These are phyloP conservation scores for Somion occarium DNA, from an alignment of 1,284 basidiomycete species.

Conservation along the genomic window DNA sequence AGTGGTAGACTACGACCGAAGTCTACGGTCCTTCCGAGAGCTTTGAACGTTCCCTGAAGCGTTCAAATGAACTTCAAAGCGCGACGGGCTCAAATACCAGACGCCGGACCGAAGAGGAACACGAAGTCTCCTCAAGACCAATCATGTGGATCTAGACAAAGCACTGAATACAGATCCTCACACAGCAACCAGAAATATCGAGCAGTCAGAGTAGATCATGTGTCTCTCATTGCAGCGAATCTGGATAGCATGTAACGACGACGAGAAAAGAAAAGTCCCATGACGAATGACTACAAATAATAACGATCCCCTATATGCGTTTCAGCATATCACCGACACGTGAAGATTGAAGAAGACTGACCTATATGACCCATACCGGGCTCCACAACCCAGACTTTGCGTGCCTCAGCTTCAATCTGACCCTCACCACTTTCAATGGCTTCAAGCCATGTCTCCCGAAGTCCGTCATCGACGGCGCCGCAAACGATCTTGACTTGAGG, in stretches of 20 bases:
- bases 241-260: background rate
- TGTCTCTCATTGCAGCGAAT: background rate
- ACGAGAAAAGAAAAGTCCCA: background rate
- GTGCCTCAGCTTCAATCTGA: slow-evolving; percentile 30
- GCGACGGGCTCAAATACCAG: background rate
- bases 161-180: background rate
- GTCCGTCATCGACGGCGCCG: slow-evolving; percentile 72
- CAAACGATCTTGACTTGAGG: slow-evolving; percentile 79
- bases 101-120: background rate
- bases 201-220: background rate
- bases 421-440: slow-evolving; percentile 28
- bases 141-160: background rate
- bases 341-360: slow-evolving; percentile 34
- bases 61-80: too few relatives aligned
- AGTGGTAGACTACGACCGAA: background rate
- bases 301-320: slow-evolving; percentile 40
- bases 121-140: background rate
- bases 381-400: slow-evolving; percentile 71
- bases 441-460: slow-evolving; percentile 67
- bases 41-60: background rate
- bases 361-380: slow-evolving; percentile 84
- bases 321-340: slow-evolving; percentile 32
- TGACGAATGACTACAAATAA: slow-evolving; percentile 29
- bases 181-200: background rate
- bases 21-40: background rate